phyloP scores from a whole-genome alignment of 768 basidiomycete species.

The Cyclocybe cylindracea region DNA sequence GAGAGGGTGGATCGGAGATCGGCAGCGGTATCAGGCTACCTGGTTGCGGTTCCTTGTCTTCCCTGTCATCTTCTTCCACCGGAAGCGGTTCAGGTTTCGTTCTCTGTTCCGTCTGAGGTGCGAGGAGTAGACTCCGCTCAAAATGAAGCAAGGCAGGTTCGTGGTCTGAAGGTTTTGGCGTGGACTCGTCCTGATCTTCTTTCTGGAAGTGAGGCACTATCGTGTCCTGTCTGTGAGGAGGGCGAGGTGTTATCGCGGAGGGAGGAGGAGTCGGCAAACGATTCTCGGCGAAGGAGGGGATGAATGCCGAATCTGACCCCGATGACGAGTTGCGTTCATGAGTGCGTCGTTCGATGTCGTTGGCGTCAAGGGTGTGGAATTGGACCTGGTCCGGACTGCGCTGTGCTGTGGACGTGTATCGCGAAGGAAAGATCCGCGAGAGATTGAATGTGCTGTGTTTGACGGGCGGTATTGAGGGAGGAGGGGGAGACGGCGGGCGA shows the following conservation, averaged over 20 bases:
- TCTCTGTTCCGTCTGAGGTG: slow-evolving; percentile 9
- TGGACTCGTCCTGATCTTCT: slow-evolving; percentile 19
- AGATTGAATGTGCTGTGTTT: slow-evolving; percentile 13
- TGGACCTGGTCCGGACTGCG: slow-evolving; percentile 16
- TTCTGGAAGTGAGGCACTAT: slow-evolving; percentile 9
- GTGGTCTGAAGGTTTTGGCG: slow-evolving; percentile 27
- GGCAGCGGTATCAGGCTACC: slow-evolving; percentile 24
- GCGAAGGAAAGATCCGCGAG: slow-evolving; percentile 41
- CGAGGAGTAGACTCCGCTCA: slow-evolving; percentile 17
- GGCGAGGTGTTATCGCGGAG: slow-evolving; percentile 2
- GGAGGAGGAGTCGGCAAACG: slow-evolving; percentile 25
- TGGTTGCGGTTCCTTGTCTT: slow-evolving; percentile 23
- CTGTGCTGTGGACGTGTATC: slow-evolving; percentile 27
- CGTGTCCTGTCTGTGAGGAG: slow-evolving; percentile 16
- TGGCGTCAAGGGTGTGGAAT: slow-evolving; percentile 18
- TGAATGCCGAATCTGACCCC: slow-evolving; percentile 24
- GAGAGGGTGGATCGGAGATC: slow-evolving; percentile 9
- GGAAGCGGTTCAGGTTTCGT: background rate
- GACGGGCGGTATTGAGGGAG: slow-evolving; percentile 4
- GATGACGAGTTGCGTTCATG: slow-evolving; percentile 17
- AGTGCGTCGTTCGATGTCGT: slow-evolving; percentile 6
- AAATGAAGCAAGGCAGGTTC: slow-evolving; percentile 21
- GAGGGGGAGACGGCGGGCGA: slow-evolving; percentile 22
- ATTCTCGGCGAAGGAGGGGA: slow-evolving; percentile 16
- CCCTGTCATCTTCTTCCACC: slow-evolving; percentile 12